Base-by-base conservation (phyloP, 306 rosid species). In the Fragaria vesca region DNA sequence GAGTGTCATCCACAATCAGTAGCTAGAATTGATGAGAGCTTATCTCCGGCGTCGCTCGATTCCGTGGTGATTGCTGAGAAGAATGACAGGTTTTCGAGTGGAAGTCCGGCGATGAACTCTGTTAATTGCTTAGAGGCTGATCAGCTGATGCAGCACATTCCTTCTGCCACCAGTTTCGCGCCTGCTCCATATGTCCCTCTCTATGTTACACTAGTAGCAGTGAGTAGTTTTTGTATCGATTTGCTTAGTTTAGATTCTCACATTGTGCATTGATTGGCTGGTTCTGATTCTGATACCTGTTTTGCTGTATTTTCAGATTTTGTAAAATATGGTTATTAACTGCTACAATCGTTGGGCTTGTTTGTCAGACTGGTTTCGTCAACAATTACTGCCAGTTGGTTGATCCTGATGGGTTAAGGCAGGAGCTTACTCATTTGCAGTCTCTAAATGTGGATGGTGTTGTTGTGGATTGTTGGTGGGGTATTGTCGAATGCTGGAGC, bases 381-480 rank as follows among this genome's bases (percentile, higher is more conserved):
- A 90, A 88, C 88, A 91, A 93, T 78, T 92, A 85, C 81, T 87
- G 99, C 83, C 97, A 91, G 82, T 89, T 95, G 89, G 85, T 92
- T 83, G 96, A 92, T 85, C 96, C 96, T 65, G 93, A 88, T 46
- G 90, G 97, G 75, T 81, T 89, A 67, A 89, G 89, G 75, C 91
- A 85, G 85, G 97, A 93, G 89, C 86, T 95, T 65, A 82, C 87
- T 73, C 93, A 87, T 83, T 76, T 91, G 75, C 87, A 91, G 83
- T 87, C 99, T 68, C 81, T 92, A 74, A 85, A 91, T 69, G 82
- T 89, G 26, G 99, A 95, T 76, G 99, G 99, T 57, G 86, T 95
- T 69, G 79, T 87, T 62, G 91, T 95, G 76, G 93, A 93, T 77
- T 95, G 99, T 84, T 95, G 99, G 98, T 95, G 99, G 99, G 97